Evolutionary conservation across 164 flowering plant genomes (phyloP), one percentile per base, ranked within the genome.

Genomic region (Piper longum): DNA sequence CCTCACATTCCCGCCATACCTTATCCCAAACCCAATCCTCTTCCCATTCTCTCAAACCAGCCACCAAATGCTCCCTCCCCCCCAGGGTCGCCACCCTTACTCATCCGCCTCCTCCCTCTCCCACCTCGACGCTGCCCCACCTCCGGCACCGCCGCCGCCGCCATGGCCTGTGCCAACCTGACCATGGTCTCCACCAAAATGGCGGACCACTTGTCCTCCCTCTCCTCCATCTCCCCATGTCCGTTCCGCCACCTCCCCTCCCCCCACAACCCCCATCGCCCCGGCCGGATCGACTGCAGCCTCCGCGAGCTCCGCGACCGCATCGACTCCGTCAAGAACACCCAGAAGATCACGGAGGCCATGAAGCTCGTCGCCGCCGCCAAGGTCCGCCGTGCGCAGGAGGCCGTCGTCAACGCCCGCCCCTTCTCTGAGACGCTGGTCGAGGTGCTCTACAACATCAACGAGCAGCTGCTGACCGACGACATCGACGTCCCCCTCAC

Each of bases 301-400:
- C 79, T 86, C 19, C 88, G 93, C 1, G 83, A 85, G 60, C 77
- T 91, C 2, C 74, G 86, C 4, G 78, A 73, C 1, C 77, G 96
- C 62, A 82, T 88, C 44, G 76, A 74, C 7, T 72, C 95, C 0
- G 88, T 91, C 16, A 91, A 85, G 56, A 91, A 68, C 65, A 85
- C 95, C 59, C 96, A 91, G 72, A 89, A 91, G 67, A 79, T 91
- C 55, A 83, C 98, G 0, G 95, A 91, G 71, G 95, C 95, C 4
- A 89, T 89, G 92, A 91, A 87, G 79, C 89, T 91, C 12, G 95
- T 92, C 0, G 83, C 98, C 0, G 96, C 98, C 3, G 95, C 96
- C 1, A 89, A 73, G 66, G 85, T 92, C 61, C 76, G 98, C 16
- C 74, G 87, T 64, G 98, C 98, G 43, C 98, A 89, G 63, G 95